A percentile compares a stretch with the other conserved stretches of the same genome.
Evolutionary conservation across 2,329 filamentous ascomycete genomes (phyloP).

Genomic region (Epichloe sp.): DNA sequence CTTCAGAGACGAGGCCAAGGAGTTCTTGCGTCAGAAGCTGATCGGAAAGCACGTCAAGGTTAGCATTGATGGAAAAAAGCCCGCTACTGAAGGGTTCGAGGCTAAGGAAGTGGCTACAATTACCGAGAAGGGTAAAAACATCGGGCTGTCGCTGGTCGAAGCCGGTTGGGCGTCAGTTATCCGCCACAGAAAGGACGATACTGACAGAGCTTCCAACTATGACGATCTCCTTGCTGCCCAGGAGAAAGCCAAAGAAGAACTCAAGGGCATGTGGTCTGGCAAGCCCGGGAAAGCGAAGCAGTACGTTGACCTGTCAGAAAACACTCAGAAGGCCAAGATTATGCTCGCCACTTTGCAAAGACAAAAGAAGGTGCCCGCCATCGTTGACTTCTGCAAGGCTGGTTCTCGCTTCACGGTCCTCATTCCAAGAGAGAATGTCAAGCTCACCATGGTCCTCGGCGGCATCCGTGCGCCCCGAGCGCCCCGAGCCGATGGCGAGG

Average conservation of each 20-base stretch:
- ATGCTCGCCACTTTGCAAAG: constrained; percentile 77
- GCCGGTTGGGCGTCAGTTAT: constrained; percentile 90
- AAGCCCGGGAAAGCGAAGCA: constrained; percentile 75
- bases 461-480: constrained; percentile 86
- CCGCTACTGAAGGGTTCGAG: constrained; percentile 80
- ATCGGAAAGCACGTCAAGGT: constrained; percentile 95
- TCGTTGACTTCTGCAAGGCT: constrained; percentile 97
- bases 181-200: constrained; percentile 86
- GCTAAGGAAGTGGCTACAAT: constrained; percentile 91
- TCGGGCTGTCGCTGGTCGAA: constrained; percentile 76
- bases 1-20: constrained; percentile 88
- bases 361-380: constrained; percentile 81
- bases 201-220: constrained; percentile 86
- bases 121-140: constrained; percentile 70
- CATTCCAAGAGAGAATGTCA: constrained; percentile 83
- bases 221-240: constrained; percentile 75
- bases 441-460: constrained; percentile 86
- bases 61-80: constrained; percentile 78
- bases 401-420: constrained; percentile 87
- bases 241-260: constrained; percentile 69
- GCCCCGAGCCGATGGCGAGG: constrained; percentile 59
- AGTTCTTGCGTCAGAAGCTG: constrained; percentile 82
- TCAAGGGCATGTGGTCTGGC: constrained; percentile 89
- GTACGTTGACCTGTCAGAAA: constrained; percentile 85
- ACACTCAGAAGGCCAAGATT: constrained; percentile 86